Conservation (phyloP, 208 protist species). For the Kentomonas sorsogonicus region DNA sequence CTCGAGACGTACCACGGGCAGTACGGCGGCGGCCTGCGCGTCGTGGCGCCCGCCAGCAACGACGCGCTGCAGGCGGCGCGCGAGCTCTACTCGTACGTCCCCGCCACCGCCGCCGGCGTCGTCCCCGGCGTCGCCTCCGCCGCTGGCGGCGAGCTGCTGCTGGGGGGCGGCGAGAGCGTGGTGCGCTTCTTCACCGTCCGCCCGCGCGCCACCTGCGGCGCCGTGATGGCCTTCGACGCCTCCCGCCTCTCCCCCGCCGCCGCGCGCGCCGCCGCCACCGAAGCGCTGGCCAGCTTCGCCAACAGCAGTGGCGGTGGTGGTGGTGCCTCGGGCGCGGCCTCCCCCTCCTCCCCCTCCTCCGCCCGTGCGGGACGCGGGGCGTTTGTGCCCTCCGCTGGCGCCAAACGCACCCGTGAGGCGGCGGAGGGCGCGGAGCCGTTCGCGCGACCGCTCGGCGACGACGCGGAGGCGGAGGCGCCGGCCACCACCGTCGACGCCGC, state of each 20-base stretch:
- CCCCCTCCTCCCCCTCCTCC: neutral
- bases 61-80: constrained; percentile 29
- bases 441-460: too few relatives aligned
- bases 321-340: too few relatives aligned
- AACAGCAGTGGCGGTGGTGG: neutral
- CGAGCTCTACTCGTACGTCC: neutral
- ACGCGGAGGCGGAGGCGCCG: too few relatives aligned
- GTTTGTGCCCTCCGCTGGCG: neutral
- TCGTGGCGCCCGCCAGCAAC: constrained; percentile 19
- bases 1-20: neutral
- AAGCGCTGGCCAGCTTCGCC: neutral
- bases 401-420: too few relatives aligned
- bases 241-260: neutral
- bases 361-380: neutral
- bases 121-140: constrained; percentile 3
- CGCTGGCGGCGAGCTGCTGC: too few relatives aligned
- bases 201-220: too few relatives aligned
- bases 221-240: too few relatives aligned
- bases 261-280: neutral
- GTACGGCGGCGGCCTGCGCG: neutral
- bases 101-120: neutral
- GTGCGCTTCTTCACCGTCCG: neutral
- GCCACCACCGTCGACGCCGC: neutral
- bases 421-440: too few relatives aligned
- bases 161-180: neutral